These are phyloP conservation scores for Pythium scleroteichum DNA, from an alignment of 352 stramenopile genomes.

Conservation along the genomic window DNA sequence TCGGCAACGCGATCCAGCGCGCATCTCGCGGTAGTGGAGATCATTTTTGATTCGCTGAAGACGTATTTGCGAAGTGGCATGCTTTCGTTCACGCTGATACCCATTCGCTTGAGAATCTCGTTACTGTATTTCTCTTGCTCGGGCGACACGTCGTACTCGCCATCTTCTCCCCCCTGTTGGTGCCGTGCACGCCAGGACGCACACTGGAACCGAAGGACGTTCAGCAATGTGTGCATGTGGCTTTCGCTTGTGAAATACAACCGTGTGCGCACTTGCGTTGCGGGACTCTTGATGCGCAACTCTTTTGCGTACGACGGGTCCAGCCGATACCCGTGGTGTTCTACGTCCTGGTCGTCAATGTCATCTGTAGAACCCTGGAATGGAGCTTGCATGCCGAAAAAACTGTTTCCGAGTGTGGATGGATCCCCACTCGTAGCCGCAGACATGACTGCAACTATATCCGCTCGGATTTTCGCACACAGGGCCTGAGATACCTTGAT, in stretches of 20 bases:
- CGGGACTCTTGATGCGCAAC: constrained; percentile 94
- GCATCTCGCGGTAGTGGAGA: constrained; percentile 65
- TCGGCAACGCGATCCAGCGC: constrained; percentile 90
- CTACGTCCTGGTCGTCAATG: constrained; percentile 58
- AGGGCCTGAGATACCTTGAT: constrained; percentile 96
- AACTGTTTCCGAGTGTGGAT: constrained; percentile 33
- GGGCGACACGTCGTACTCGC: constrained; percentile 72
- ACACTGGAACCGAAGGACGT: constrained; percentile 94
- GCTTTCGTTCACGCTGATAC: constrained; percentile 78
- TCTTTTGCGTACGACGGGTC: constrained; percentile 90
- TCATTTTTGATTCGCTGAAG: constrained; percentile 80
- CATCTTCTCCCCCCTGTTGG: constrained; percentile 51
- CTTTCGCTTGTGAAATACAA: constrained; percentile 99
- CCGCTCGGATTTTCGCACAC: constrained; percentile 97
- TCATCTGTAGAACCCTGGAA: constrained; percentile 37
- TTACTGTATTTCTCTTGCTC: constrained; percentile 87
- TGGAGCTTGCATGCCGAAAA: constrained; percentile 32
- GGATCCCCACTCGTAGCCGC: constrained; percentile 41
- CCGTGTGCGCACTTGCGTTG: constrained; percentile 91
- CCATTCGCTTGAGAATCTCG: constrained; percentile 83
- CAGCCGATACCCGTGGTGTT: constrained; percentile 88
- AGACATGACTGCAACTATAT: constrained; percentile 85
- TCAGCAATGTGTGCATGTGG: constrained; percentile 98
- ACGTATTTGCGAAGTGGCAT: constrained; percentile 83
- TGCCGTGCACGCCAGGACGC: constrained; percentile 65